Evolutionary conservation across 495 filamentous ascomycete species (phyloP).

Genomic region (Friedmanniomyces endolithicus): DNA sequence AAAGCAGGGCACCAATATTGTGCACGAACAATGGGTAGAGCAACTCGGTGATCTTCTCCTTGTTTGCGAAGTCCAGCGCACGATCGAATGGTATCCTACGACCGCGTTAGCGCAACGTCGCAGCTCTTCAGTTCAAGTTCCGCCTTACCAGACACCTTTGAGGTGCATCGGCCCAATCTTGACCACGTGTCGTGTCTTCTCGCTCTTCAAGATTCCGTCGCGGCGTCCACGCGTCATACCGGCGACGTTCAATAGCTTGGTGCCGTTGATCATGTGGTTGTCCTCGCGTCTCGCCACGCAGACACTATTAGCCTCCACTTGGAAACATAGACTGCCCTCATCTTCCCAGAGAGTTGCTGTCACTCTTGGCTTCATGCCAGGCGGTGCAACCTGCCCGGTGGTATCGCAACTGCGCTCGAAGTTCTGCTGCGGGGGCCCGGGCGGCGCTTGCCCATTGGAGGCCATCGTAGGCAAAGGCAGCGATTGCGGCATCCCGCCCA

Average conservation of each 20-base stretch:
- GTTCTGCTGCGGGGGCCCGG: constrained; percentile 10
- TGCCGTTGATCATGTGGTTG: constrained; percentile 99
- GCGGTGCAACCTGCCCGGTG: constrained; percentile 83
- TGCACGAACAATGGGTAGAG: constrained; percentile 95
- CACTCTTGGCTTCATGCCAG: constrained; percentile 96
- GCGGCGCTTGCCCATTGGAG: constrained; percentile 14
- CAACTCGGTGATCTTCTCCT: constrained; percentile 95
- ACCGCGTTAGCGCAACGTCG: background rate
- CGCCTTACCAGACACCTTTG: constrained; percentile 88
- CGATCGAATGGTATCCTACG: constrained; percentile 92
- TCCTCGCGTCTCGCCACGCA: constrained; percentile 94
- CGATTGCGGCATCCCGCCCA: constrained; percentile 36
- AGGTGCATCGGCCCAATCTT: constrained; percentile 99
- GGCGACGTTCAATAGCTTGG: constrained; percentile 90
- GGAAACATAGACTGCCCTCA: constrained; percentile 93
- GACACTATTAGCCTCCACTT: constrained; percentile 91
- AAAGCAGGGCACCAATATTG: constrained; percentile 88
- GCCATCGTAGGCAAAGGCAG: constrained; percentile 25
- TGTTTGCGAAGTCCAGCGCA: constrained; percentile 94
- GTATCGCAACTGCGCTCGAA: constrained; percentile 58
- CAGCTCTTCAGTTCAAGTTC: background rate
- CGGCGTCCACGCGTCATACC: constrained; percentile 94
- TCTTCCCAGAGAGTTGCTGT: constrained; percentile 98
- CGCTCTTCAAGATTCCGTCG: constrained; percentile 95
- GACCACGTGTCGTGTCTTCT: constrained; percentile 90